phyloP scores from a whole-genome alignment of 179 eudicot genomes.

The Spergularia azorica region DNA sequence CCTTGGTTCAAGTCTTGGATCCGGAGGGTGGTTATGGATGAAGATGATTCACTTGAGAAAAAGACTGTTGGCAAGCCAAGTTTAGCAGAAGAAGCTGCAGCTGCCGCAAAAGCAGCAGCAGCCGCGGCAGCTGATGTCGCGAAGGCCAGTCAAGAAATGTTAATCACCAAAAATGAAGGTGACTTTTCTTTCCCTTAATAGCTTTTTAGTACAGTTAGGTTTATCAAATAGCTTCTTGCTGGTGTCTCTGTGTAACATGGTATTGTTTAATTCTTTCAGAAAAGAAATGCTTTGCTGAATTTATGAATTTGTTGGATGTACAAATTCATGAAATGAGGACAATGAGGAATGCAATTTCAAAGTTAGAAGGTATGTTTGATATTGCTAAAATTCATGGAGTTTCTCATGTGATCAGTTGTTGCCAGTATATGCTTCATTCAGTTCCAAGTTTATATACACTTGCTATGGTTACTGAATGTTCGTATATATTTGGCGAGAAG shows the following conservation, averaged over 20 bases:
- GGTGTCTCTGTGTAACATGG: conserved; percentile 3
- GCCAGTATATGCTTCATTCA: background rate
- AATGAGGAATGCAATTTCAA: conserved; percentile 61
- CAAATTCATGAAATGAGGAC: conserved; percentile 88
- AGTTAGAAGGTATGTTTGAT: conserved; percentile 64
- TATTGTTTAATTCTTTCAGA: conserved; percentile 49
- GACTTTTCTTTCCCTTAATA: background rate
- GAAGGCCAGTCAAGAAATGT: conserved; percentile 84
- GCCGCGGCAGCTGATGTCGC: conserved; percentile 95
- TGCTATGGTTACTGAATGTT: background rate
- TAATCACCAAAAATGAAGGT: conserved; percentile 78
- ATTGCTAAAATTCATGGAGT: conserved; percentile 10
- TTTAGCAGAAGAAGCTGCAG: conserved; percentile 78
- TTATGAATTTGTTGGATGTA: conserved; percentile 59
- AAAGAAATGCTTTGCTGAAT: conserved; percentile 64
- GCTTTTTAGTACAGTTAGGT: background rate
- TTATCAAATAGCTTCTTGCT: background rate
- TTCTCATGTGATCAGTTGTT: background rate
- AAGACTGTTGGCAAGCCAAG: conserved; percentile 47
- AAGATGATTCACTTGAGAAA: conserved; percentile 45
- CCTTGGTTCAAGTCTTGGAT: conserved; percentile 96
- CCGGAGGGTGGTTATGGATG: conserved; percentile 67
- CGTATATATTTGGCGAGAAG: no score
- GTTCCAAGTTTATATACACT: background rate
- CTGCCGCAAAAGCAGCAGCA: conserved; percentile 95